phyloP scores from a whole-genome alignment of 2,329 filamentous ascomycete genomes.

The Ophiostoma triangulosporum region DNA sequence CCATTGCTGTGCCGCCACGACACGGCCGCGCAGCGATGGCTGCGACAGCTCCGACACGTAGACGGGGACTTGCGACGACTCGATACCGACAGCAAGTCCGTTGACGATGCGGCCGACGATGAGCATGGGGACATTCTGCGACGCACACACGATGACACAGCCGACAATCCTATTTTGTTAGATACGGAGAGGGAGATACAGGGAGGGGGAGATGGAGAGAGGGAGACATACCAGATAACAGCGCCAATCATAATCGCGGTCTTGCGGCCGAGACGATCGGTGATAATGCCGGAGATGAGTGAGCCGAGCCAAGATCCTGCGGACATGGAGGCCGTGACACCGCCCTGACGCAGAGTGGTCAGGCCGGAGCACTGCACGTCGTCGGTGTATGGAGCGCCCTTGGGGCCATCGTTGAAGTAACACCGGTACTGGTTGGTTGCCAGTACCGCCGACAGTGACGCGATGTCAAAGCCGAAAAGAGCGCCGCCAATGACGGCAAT shows the following conservation, averaged over 20 bases:
- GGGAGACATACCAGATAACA: conserved; percentile 32
- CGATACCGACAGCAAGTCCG: conserved; percentile 58
- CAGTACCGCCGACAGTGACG: conserved; percentile 32
- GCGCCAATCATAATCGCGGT: conserved; percentile 36
- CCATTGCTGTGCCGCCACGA: conserved; percentile 31
- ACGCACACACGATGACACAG: conserved; percentile 30
- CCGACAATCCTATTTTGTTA: conserved; percentile 25
- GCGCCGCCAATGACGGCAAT: conserved; percentile 28
- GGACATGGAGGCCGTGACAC: conserved; percentile 58
- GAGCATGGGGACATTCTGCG: conserved; percentile 39
- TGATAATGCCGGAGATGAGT: conserved; percentile 42
- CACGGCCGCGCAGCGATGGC: conserved; percentile 30
- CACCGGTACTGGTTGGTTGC: conserved; percentile 27
- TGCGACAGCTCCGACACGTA: conserved; percentile 53
- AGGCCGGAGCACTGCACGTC: conserved; percentile 5
- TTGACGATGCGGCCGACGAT: conserved; percentile 58
- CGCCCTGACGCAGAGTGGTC: conserved; percentile 31
- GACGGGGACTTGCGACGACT: conserved; percentile 57
- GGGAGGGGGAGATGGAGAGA: background rate
- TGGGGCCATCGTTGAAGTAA: conserved; percentile 28
- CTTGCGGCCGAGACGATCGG: conserved; percentile 38
- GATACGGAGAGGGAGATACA: background rate
- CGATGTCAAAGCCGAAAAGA: conserved; percentile 31
- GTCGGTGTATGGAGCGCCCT: conserved; percentile 12
- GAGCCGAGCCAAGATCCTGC: conserved; percentile 57